Base-by-base conservation (phyloP, 2,329 filamentous ascomycete species). In the Pyrenophora teres region DNA sequence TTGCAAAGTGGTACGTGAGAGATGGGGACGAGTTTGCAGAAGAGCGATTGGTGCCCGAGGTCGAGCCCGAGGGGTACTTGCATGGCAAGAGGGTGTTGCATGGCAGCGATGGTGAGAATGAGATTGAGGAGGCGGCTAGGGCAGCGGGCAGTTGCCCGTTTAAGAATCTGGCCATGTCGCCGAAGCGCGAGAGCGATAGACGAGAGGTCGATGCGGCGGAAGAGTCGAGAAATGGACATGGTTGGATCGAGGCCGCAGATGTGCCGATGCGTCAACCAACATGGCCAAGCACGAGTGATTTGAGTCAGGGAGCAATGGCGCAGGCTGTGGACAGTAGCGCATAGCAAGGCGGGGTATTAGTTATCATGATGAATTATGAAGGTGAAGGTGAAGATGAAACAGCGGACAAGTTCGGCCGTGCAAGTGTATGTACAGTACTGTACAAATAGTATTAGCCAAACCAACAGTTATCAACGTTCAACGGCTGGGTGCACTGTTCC, bases 1-100 rank as follows among this genome's bases (percentile, higher is more conserved):
- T 93, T 71, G 87, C 89, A n/a, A 89, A 88, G 71, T 92, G 88
- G 87, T 89, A 91, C 64, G 83, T 89, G 31, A 79, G 82, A 30
- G 86, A 89, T 59, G 86, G 86, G 42, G 82, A 86, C 31, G 87
- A 90, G 71, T 81, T 74, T 54, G 73, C 67, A 19, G 76, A 79
- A 3, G 75, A 76, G 54, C 73, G 74, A 18, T 63, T 77, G 16
- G 66, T 71, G n/a, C 70, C 70, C 3, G 67, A 71, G 37, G 58
- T 74, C 15, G 72, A 74, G 54, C 50, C 65, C 6, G 72, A 74
- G 35, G 72, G 72, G 12, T 74, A 68, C 46, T 54, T 74, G 13
- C 65, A 73, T 45, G 71, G 72, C 13, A 71, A 67, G 59, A 68
- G 64, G 46, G 63, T 73, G 3, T 33, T 73, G 37, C 58, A 64